These are phyloP conservation scores for Bjerkandera adusta DNA, from an alignment of 1,284 basidiomycete species.

Conservation along the genomic window DNA sequence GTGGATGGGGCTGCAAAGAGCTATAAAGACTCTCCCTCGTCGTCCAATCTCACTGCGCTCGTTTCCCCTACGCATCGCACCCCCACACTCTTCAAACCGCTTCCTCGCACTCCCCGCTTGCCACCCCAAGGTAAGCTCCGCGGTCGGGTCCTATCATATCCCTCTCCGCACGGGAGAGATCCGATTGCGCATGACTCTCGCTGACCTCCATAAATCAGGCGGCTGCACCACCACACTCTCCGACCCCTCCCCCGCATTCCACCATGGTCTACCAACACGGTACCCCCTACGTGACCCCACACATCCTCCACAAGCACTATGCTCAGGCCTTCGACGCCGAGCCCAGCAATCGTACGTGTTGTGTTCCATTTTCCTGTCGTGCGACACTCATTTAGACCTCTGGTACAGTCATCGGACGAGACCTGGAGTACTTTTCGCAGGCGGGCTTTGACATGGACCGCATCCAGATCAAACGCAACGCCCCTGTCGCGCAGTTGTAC, in stretches of 20 bases:
- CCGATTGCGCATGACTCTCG: constrained; percentile 11
- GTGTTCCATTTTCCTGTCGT: constrained; percentile 3
- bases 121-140: constrained; percentile 8
- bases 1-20: constrained; percentile 19
- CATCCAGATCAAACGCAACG: constrained; percentile 91
- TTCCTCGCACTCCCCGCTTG: constrained; percentile 1
- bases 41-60: constrained; percentile 8
- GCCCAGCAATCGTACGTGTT: constrained; percentile 52
- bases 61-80: constrained; percentile 6
- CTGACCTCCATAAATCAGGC: constrained; percentile 13
- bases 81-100: constrained; percentile 2
- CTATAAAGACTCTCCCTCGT: constrained; percentile 17
- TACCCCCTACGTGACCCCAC: constrained; percentile 81
- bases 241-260: constrained; percentile 5
- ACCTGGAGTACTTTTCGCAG: constrained; percentile 97
- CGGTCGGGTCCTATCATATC: not conserved
- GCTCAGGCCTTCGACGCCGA: constrained; percentile 71
- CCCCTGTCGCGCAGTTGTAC: constrained; percentile 92
- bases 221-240: not conserved
- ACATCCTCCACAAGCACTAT: constrained; percentile 82
- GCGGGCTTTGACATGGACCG: constrained; percentile 98
- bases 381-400: constrained; percentile 14
- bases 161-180: constrained; percentile 10
- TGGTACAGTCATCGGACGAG: constrained; percentile 83
- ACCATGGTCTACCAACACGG: constrained; percentile 59